Base-by-base conservation (phyloP, 1,284 basidiomycete species). In the Ustilago loliicola region DNA sequence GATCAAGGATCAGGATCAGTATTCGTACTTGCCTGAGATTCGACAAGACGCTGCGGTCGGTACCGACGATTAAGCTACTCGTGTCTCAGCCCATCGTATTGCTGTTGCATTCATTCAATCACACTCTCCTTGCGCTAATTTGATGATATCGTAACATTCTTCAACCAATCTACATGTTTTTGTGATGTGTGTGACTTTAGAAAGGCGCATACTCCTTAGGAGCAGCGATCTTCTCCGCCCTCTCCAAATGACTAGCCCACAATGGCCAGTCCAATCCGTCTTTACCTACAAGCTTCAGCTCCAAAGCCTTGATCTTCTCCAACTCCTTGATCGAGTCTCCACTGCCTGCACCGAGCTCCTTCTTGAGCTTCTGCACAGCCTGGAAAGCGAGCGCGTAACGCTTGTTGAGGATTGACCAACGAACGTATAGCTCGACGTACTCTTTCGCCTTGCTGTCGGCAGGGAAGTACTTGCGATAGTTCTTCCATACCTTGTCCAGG, bases 321-420 rank as follows among this genome's bases (percentile, higher is more conserved):
- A 83, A 53, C 68, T 85, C 85, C 36, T 75, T 77, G n/a, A 74
- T 32, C 11, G 58, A 68, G 29, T 80, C 79, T 7, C 51, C 30
- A 4, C 72, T 77, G 13, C 83, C 84, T 0, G 66, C 69, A 17
- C 82, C 82, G 2, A 80, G 48, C 29, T 86, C 85, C 64, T 85
- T 82, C 67, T 84, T 62, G 15, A 82, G 63, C 69, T 85, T 86
- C 19, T 77, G 72, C 3, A 80, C 68, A 0, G 68, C 51, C 47
- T 71, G 71, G 17, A 87, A 71, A 3, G 86, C 85, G 15, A 77
- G 61, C 2, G 80, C 86, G 55, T 55, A 81, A 1, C 83, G 75
- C 32, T 58, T 48, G 71, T 83, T 74, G n/a, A 71, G 63, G 32
- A 83, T 77, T 21, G 69, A 75, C 77, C 84, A 85, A 10, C 75